Evolutionary conservation across 163 green algal genomes (phyloP), one percentile per base, ranked within the genome.

Genomic region (Coccomyxa subellipsoidea): DNA sequence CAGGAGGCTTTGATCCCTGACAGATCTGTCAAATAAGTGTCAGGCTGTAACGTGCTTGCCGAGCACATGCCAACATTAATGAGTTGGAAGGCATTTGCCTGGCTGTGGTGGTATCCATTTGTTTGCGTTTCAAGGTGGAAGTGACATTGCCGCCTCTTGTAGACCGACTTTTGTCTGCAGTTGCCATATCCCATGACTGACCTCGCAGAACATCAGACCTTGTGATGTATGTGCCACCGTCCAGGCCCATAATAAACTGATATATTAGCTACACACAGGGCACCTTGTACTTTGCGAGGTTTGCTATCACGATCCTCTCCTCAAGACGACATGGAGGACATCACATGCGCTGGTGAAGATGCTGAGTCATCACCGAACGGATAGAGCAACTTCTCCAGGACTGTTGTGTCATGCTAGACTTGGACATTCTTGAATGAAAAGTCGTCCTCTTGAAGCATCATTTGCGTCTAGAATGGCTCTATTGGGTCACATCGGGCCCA

Each of bases 121-220:
- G 8, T 7, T 73, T 73, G 66, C n/a, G 66, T 23, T 32, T 34
- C 32, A 34, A 36, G 4, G 66, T 36, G 2, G 66, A 36, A 4
- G 66, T 2, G 31, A 91, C 84, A 18, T 81, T 84, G 9, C 92
- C 92, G 21, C 91, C 92, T 0, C 92, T 81, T 0, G 85, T 92
- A 18, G 81, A 90, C 7, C 88, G 80, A 27, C 80, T 90, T 9
- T 32, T 82, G 37, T 95, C 91, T 12, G 75, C 76, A 10, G 88
- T 77, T 1, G 86, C 77, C 36, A 94, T 80, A 0, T 84, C 83
- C 88, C 87, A 92, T 4, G 79, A 89, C 53, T 88, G 80, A 0
- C 92, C 79, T 5, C 92, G 82, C 38, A 95, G 79, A 2, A 95
- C 90, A 54, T 95, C 90, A 2, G 73, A 88, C 7, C 91, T 80